Base-by-base conservation (phyloP, 306 rosid species). In the Sicyos baderoa region DNA sequence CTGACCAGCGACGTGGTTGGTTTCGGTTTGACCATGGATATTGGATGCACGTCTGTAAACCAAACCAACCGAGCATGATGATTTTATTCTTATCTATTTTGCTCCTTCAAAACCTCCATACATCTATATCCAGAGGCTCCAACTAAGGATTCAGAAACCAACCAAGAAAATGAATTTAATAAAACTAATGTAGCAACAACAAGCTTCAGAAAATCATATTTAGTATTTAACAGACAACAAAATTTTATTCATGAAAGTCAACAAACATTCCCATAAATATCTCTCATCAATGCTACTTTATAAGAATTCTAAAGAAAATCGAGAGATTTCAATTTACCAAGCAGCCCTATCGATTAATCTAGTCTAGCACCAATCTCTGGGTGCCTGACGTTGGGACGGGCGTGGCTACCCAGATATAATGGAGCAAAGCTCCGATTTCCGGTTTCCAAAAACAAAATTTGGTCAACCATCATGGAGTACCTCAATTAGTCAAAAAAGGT, bases 381-480 rank as follows among this genome's bases (percentile, higher is more conserved):
- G 29, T 25, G 29, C 29, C 29, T 25, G 29, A 3, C 29, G 2
- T 25, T 1, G 29, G 29, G 29, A 25, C 29, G 29, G 29, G 29
- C 29, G 29, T 25, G 29, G 29, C 3, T 25, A 25, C 29, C 29
- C 29, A 1, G 29, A 25, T 25, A 25, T 25, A 25, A 25, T 25
- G 3, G 29, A 25, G 29, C 29, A 3, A 25, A 25, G 29, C 29
- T 25, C 71, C 90, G 99, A 97, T 63, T 32, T 37, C 37, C 0
- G 37, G 37, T 25, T 25, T 25, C 35, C 35, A 29, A 29, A 29
- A 29, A 29, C n/a, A n/a, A 50, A 10, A n/a, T 17, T 40, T 63
- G 5, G n/a, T n/a, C n/a, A n/a, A n/a, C n/a, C n/a, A n/a, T n/a
- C n/a, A n/a, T n/a, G n/a, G n/a, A n/a, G n/a, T n/a, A n/a, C n/a